Base-by-base conservation (phyloP, 1,139 yeast genomes). In the Debaryomyces sp. region DNA sequence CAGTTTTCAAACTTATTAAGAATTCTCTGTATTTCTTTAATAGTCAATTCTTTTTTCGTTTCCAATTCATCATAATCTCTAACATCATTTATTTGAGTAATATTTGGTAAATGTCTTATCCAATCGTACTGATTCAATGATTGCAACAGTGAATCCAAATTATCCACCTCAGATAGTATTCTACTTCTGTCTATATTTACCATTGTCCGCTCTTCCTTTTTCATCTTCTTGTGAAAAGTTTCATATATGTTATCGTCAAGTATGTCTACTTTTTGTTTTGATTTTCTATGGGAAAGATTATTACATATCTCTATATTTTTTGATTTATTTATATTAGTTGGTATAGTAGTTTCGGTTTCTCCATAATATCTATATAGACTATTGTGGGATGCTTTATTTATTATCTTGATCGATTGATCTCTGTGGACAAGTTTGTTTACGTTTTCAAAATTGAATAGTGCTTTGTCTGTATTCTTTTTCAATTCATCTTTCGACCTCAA, bases 171-270 rank as follows among this genome's bases (percentile, higher is more conserved):
- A 18, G 71, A 63, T 45, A 73, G 63, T 18, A 81, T 72, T 50
- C 77, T 71, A 46, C 72, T 75, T 5, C 82, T 64, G 57, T 88
- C 96, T 21, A 77, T 71, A 51, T 78, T 79, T 33, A 81, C 75
- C 81, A 85, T 81, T 35, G 81, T 74, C 47, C 77, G 77, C 60
- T 88, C 96, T 50, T 84, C 87, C 47, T 82, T 81, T 52, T 78
- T 81, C 88, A 86, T 84, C 41, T 78, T 71, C 40, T 77, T 73
- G 61, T 87, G 92, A 57, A 82, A 85, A 0, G 70, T 57, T 2
- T 61, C 61, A 57, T 76, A 87, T 1, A 68, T 41, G 0, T 66
- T 67, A 50, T 84, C 87, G 0, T 64, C 55, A 15, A 87, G 65
- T 0, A 72, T 70, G 53, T 84, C 87, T 26, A 40, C 46, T 17